Percentiles rank a stretch among this genome's conserved stretches.
Evolutionary conservation across 1,139 yeast genomes (phyloP).

Genomic region (Protomyces inundatus): DNA sequence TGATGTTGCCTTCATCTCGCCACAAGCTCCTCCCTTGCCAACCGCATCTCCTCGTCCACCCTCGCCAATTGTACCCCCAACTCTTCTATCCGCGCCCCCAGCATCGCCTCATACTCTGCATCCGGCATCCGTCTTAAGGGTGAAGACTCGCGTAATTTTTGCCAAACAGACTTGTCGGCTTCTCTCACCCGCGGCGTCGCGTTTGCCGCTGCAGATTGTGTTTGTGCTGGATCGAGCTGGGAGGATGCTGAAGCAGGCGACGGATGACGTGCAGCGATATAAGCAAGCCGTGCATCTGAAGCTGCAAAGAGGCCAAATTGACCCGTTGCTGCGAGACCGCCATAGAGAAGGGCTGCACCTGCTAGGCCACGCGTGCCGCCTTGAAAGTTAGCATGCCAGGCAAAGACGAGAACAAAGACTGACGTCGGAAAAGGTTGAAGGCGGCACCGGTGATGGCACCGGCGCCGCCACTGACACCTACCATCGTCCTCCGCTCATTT

Average conservation of each 20-base stretch:
- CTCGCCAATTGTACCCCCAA: slow-evolving; percentile 12
- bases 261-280: neutral
- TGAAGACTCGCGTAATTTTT: slow-evolving; percentile 4
- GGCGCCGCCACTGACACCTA: neutral
- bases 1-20: neutral
- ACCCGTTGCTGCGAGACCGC: slow-evolving; percentile 4
- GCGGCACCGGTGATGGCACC: slow-evolving; percentile 16
- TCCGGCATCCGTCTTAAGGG: slow-evolving; percentile 20
- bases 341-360: slow-evolving; percentile 13
- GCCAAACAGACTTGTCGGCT: slow-evolving; percentile 20
- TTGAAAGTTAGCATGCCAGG: neutral
- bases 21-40: neutral
- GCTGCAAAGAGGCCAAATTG: neutral
- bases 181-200: neutral
- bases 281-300: neutral
- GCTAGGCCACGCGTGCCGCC: slow-evolving; percentile 12
- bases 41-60: slow-evolving; percentile 12
- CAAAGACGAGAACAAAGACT: neutral
- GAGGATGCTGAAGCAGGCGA: neutral
- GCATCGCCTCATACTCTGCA: slow-evolving; percentile 13
- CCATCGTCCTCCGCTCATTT: neutral
- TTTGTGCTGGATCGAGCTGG: neutral
- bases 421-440: neutral
- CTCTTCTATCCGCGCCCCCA: neutral
- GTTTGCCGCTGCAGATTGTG: neutral